Base-by-base conservation (phyloP, 2,329 filamentous ascomycete genomes). In the Alternaria sp. region DNA sequence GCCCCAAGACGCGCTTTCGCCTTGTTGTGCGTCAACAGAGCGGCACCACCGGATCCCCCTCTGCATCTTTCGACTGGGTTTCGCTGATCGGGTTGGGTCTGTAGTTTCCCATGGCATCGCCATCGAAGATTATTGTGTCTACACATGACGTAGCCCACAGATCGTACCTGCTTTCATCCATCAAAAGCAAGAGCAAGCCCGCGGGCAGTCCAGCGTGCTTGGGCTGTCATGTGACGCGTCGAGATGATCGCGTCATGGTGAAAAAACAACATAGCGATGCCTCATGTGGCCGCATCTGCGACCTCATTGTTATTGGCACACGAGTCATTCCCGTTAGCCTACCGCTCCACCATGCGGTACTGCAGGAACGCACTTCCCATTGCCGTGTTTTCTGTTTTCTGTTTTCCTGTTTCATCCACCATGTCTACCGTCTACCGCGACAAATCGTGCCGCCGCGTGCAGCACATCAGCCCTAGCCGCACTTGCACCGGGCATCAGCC, bases 401-500 rank as follows among this genome's bases (percentile, higher is more conserved):
- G 26, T 50, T 36, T 51, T 41, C 49, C 44, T 33, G 48, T 36
- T 39, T 49, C 51, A 33, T 44, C 37, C 17, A 17, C 17, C 17
- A 17, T 17, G 17, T 17, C 17, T 17, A 17, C 17, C 17, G 17
- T 17, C 17, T 17, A 48, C 44, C n/a, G 33, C 48, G 49, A 39
- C 24, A 45, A 33, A 52, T 56, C 34, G 50, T 55, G 54, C 39
- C 56, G 48, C 52, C 29, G 14, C 21, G 14, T 13, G 37, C 37
- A 24, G 17, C 37, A 24, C 10, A 34, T 56, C 54, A 59, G 59
- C 56, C 56, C 42, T 59, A 56, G 48, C 56, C 52, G 60, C 44
- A 41, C 37, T 45, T 36, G 49, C 60, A 53, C 51, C 56, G 39
- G 42, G 51, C 51, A 51, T 49, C 59, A 54, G 46, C 33, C 56